A percentile compares a stretch with the other conserved stretches of the same genome.
Conservation (phyloP, 768 basidiomycete species). For the Rhodotorula kratochvilovae region DNA sequence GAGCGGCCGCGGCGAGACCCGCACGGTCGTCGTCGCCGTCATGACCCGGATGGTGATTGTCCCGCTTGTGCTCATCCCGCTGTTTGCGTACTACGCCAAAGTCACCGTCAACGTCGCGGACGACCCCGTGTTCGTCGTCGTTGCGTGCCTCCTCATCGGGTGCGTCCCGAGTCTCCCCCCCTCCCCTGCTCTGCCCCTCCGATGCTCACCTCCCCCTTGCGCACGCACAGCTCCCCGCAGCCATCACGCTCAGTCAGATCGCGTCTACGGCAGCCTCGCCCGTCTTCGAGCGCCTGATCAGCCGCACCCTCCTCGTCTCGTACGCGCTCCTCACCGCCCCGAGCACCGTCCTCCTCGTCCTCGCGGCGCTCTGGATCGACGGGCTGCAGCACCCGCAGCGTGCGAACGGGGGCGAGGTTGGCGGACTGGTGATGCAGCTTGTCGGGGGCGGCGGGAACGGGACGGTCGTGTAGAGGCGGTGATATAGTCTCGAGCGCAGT, state of each 20-base stretch:
- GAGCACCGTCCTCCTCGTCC: constrained; percentile 14
- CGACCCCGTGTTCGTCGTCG: constrained; percentile 60
- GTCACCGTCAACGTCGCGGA: constrained; percentile 46
- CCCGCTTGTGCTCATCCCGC: constrained; percentile 69
- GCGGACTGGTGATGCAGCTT: not conserved
- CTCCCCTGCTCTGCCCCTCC: not conserved
- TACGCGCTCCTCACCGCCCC: constrained; percentile 32
- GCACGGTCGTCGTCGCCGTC: constrained; percentile 78
- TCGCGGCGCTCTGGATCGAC: constrained; percentile 29
- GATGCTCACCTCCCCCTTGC: not conserved
- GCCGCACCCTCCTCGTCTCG: constrained; percentile 9
- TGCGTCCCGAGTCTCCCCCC: constrained; percentile 1
- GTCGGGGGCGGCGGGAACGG: too few species aligned
- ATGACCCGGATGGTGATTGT: constrained; percentile 79
- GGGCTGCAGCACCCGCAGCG: constrained; percentile 23
- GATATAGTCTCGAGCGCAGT: too few species aligned
- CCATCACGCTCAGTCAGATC: constrained; percentile 53
- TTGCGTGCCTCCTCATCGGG: constrained; percentile 70
- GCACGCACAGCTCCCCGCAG: constrained; percentile 1
- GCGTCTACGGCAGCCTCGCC: constrained; percentile 79
- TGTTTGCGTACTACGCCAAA: constrained; percentile 62
- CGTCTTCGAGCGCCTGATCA: constrained; percentile 64
- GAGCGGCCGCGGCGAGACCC: constrained; percentile 43
- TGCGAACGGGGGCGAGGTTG: not conserved
- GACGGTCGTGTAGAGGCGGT: too few species aligned